A percentile compares a stretch with the other conserved stretches of the same genome.
These are phyloP conservation scores for Pseudocercospora vitis DNA, from an alignment of 2,329 filamentous ascomycete species.

Conservation along the genomic window DNA sequence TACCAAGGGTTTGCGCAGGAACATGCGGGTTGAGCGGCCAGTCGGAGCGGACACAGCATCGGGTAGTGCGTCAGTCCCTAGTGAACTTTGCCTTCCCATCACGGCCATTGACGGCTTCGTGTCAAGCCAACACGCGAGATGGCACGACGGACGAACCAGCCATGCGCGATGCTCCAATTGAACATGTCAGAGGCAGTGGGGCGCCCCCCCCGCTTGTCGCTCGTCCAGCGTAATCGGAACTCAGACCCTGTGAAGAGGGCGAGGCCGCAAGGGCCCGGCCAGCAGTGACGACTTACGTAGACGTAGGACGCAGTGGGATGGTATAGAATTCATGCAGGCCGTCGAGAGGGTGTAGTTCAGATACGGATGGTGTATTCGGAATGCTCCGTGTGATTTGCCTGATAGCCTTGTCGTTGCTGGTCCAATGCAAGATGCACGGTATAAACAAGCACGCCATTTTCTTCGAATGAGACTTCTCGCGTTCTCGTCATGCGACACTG, in stretches of 20 bases:
- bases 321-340: slow-evolving; percentile 1
- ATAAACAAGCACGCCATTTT: slow-evolving; percentile 10
- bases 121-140: not conserved
- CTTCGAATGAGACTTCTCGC: not conserved
- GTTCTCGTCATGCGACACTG: not conserved
- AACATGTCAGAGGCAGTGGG: slow-evolving; percentile 12
- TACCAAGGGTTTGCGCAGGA: not conserved
- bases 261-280: not conserved
- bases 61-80: slow-evolving; percentile 4
- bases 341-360: not conserved
- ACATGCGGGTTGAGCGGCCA: not conserved
- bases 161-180: slow-evolving; percentile 11
- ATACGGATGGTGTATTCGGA: slow-evolving; percentile 5
- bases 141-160: slow-evolving; percentile 5
- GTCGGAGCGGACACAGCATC: not conserved
- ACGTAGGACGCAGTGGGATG: not conserved
- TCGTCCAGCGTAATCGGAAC: slow-evolving; percentile 7
- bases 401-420: not conserved
- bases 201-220: slow-evolving; percentile 9
- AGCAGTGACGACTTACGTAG: slow-evolving; percentile 5
- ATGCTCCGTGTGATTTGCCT: slow-evolving; percentile 6
- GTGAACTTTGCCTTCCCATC: not conserved
- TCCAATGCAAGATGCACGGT: not conserved
- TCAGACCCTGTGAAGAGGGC: slow-evolving; percentile 1
- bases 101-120: not conserved